phyloP scores from a whole-genome alignment of 2,329 filamentous ascomycete genomes.

The Calonectria naviculata region DNA sequence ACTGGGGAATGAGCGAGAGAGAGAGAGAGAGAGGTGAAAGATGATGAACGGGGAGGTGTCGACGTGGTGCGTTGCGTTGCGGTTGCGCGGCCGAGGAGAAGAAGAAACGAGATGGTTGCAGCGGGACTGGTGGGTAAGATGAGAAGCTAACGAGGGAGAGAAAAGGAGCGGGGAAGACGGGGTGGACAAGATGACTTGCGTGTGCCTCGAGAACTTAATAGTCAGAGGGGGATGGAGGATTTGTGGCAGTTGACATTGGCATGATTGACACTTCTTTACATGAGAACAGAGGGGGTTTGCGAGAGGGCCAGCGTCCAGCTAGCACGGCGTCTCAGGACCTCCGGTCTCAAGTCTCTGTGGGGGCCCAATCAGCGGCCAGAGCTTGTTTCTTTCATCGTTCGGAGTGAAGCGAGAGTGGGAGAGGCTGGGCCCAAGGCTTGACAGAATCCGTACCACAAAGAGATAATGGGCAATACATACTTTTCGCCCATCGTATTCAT shows the following conservation, averaged over 20 bases:
- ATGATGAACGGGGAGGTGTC: not conserved
- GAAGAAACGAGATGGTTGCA: conserved; percentile 5
- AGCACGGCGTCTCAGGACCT: conserved; percentile 1
- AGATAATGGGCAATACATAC: not conserved
- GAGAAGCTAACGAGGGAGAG: not conserved
- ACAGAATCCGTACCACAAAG: not conserved
- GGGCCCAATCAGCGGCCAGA: conserved; percentile 4
- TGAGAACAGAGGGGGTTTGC: not conserved
- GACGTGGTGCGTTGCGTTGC: conserved; percentile 13
- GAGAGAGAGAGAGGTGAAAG: not conserved
- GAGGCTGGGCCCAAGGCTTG: not conserved
- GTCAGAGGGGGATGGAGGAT: not conserved
- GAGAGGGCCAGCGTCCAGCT: not conserved
- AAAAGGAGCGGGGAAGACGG: conserved; percentile 10
- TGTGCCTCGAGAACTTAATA: not conserved
- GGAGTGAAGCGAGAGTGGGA: not conserved
- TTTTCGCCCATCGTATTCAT: not conserved
- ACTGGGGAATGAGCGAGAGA: not conserved
- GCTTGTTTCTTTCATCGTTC: not conserved
- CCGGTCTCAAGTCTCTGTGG: not conserved
- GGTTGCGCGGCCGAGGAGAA: conserved; percentile 11
- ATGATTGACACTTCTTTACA: not conserved
- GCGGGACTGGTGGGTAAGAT: not conserved
- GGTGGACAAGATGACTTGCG: not conserved
- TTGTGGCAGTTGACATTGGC: not conserved